These are phyloP conservation scores for Dryas alaskensis DNA, from an alignment of 306 rosid genomes.

Conservation along the genomic window DNA sequence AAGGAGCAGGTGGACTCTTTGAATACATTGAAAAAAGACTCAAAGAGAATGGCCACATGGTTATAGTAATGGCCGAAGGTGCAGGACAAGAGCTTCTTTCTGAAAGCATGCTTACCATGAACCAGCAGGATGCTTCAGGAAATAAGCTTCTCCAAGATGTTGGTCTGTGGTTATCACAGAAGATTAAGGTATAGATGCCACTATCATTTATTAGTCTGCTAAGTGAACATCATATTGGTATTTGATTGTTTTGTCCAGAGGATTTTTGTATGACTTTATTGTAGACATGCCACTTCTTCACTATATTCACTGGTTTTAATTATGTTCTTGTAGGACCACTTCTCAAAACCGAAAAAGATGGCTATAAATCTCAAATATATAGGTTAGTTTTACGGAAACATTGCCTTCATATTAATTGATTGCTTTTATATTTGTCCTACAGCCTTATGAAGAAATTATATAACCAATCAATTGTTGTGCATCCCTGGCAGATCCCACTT, in stretches of 20 bases:
- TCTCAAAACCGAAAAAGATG: conserved; percentile 37
- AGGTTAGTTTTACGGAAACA: conserved; percentile 34
- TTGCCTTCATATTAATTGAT: background rate
- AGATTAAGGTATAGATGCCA: conserved; percentile 46
- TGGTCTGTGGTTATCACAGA: conserved; percentile 68
- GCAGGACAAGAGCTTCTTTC: conserved; percentile 61
- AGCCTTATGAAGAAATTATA: background rate
- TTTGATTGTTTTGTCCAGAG: background rate
- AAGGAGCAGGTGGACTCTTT: conserved; percentile 63
- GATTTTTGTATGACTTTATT: background rate
- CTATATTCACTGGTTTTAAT: background rate
- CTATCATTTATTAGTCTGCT: background rate
- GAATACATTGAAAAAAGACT: conserved; percentile 56
- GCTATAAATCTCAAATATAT: conserved; percentile 62
- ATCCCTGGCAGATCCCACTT: conserved; percentile 61
- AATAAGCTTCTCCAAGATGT: conserved; percentile 52
- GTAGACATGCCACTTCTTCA: background rate
- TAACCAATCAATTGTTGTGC: conserved; percentile 7
- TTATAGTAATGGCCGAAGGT: conserved; percentile 78
- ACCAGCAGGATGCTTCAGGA: conserved; percentile 50
- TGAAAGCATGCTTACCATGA: conserved; percentile 12
- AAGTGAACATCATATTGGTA: background rate
- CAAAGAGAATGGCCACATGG: conserved; percentile 70
- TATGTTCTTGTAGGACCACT: conserved; percentile 54
- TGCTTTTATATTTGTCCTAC: too few species aligned